Evolutionary conservation across 2,329 filamentous ascomycete species (phyloP).

Genomic region (Emergomyces pasteurianus): DNA sequence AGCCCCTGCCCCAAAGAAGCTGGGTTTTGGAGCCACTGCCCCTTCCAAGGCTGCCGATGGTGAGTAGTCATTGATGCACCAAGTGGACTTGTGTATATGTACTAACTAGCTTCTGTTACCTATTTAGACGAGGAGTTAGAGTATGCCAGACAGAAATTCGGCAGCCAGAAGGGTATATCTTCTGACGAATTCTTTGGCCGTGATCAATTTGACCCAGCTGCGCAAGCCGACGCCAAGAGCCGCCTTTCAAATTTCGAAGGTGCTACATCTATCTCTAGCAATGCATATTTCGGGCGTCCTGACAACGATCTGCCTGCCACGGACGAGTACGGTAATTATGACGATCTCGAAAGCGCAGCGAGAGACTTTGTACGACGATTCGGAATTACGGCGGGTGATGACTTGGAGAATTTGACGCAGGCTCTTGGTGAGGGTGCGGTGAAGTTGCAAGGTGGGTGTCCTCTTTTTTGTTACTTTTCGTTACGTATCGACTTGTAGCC

Average conservation of each 20-base stretch:
- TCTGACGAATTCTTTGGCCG: constrained; percentile 98
- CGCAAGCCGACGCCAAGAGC: constrained; percentile 73
- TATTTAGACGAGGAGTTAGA: constrained; percentile 57
- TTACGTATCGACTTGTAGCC: neutral
- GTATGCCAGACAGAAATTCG: constrained; percentile 81
- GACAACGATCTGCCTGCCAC: constrained; percentile 59
- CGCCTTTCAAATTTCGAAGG: constrained; percentile 89
- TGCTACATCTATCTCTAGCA: constrained; percentile 82
- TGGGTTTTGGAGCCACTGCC: constrained; percentile 78
- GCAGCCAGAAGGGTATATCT: constrained; percentile 85
- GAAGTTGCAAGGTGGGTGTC: constrained; percentile 58
- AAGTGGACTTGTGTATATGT: neutral
- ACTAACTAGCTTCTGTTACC: neutral
- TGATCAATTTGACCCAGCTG: constrained; percentile 66
- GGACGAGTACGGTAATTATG: constrained; percentile 59
- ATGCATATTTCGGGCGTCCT: constrained; percentile 90
- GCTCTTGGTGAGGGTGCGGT: constrained; percentile 75
- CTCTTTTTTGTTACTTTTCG: neutral
- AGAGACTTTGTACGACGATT: constrained; percentile 95
- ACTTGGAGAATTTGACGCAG: constrained; percentile 78
- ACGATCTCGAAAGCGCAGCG: constrained; percentile 81
- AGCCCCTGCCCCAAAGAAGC: constrained; percentile 56
- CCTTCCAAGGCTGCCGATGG: constrained; percentile 59
- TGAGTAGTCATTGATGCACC: constrained; percentile 29
- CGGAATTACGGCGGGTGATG: constrained; percentile 88